Conservation (phyloP, 768 basidiomycete genomes). For the Sarcomyxa edulis region DNA sequence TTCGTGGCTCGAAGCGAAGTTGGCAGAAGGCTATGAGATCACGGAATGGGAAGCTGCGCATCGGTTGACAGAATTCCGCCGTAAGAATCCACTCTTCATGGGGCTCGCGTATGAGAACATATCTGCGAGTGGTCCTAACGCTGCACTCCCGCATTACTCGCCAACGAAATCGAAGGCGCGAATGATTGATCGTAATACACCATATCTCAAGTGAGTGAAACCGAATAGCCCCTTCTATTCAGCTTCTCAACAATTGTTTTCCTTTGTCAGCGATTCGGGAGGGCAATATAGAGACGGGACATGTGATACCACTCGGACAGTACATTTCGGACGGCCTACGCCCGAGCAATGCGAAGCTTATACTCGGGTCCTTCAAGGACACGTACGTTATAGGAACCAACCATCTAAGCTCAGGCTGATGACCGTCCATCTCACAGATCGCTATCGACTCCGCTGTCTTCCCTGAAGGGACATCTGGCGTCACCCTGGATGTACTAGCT, state of each 20-base stretch:
- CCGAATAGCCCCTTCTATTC: constrained; percentile 1
- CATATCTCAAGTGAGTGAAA: constrained; percentile 79
- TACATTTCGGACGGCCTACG: constrained; percentile 87
- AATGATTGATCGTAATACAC: constrained; percentile 71
- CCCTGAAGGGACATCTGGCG: constrained; percentile 84
- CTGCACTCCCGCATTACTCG: constrained; percentile 90
- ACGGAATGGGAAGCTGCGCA: constrained; percentile 92
- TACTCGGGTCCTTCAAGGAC: constrained; percentile 93
- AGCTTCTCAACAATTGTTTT: constrained; percentile 1
- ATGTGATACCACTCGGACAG: constrained; percentile 75
- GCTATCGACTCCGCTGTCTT: constrained; percentile 88
- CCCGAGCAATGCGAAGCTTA: constrained; percentile 85
- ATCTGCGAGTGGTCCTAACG: constrained; percentile 85
- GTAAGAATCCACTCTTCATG: constrained; percentile 68
- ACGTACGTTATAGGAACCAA: constrained; percentile 51
- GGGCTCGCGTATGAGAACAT: constrained; percentile 89
- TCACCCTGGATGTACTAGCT: constrained; percentile 84
- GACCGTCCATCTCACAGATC: constrained; percentile 46
- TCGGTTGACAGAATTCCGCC: constrained; percentile 72
- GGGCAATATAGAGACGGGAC: constrained; percentile 90
- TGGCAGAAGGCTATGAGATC: constrained; percentile 72
- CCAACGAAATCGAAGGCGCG: constrained; percentile 65
- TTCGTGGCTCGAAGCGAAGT: constrained; percentile 84
- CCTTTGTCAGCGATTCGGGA: constrained; percentile 73
- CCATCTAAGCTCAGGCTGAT: constrained; percentile 14